A percentile compares a stretch with the other conserved stretches of the same genome.
Conservation (phyloP, 1,284 basidiomycete genomes). For the Trichosporon sp. region DNA sequence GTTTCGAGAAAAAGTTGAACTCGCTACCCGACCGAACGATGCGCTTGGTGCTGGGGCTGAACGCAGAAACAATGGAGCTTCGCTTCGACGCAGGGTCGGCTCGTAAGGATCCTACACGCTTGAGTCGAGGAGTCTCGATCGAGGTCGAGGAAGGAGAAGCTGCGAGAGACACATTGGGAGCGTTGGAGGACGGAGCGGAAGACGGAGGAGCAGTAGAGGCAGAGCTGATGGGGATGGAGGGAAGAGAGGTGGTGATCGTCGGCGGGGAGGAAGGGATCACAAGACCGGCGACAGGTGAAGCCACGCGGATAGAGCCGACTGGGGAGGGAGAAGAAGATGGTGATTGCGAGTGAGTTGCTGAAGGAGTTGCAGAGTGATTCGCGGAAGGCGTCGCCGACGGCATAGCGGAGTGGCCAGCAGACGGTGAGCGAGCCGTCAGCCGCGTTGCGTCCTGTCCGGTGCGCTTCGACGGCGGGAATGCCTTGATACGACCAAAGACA, state of each 20-base stretch:
- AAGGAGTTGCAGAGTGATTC: not conserved
- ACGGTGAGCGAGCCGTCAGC: not conserved
- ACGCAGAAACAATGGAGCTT: not conserved
- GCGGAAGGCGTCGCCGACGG: not conserved
- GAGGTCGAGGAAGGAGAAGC: not conserved
- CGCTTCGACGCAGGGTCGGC: not conserved
- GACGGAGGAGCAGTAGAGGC: not conserved
- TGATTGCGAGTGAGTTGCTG: not conserved
- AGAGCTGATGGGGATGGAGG: not conserved
- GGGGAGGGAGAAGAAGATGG: conserved; percentile 11
- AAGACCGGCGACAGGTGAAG: not conserved
- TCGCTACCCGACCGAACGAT: conserved; percentile 3
- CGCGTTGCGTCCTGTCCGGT: not conserved
- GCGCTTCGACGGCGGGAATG: conserved; percentile 26
- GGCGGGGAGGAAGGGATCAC: not conserved
- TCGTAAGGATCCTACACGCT: not conserved
- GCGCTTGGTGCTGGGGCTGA: conserved; percentile 12
- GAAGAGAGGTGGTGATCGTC: not conserved
- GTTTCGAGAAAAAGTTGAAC: conserved; percentile 10
- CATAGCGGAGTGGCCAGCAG: not conserved
- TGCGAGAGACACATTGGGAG: not conserved
- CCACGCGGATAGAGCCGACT: conserved; percentile 9
- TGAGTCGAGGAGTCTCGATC: not conserved
- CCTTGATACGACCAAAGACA: conserved; percentile 31
- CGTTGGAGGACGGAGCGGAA: not conserved